A percentile compares a stretch with the other conserved stretches of the same genome.
These are phyloP conservation scores for Lactuca sativa DNA, from an alignment of 129 eudicot species.

Conservation along the genomic window DNA sequence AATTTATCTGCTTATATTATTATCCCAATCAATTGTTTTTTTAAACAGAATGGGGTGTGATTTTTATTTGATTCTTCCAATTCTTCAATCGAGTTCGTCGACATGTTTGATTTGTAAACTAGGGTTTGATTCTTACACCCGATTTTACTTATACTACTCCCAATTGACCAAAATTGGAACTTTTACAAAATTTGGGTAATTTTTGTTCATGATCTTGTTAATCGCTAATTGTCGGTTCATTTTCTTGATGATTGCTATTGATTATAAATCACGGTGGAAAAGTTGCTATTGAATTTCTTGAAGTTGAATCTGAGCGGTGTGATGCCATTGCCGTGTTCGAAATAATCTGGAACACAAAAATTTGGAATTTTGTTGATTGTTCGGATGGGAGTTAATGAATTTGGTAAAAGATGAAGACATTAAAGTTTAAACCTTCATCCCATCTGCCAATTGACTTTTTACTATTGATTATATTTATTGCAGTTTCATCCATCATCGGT, in stretches of 20 bases:
- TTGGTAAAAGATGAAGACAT: neutral
- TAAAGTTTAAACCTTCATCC: conserved; percentile 10
- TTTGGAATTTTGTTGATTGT: neutral
- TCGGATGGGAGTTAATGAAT: neutral
- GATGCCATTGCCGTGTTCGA: neutral
- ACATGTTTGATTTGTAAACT: conserved; percentile 2
- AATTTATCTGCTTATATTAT: neutral
- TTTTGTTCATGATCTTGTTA: conserved; percentile 10
- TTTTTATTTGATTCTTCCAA: neutral
- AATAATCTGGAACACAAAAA: neutral
- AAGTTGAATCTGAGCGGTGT: conserved; percentile 13
- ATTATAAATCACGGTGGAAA: neutral
- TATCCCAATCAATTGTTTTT: conserved; percentile 3
- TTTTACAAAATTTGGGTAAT: neutral
- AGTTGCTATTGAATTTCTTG: neutral
- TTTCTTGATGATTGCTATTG: neutral
- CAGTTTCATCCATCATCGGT: neutral
- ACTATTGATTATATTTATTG: neutral
- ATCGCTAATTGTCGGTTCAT: neutral
- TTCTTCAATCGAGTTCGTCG: neutral
- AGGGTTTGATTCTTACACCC: conserved; percentile 9
- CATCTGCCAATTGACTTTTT: neutral
- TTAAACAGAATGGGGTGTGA: neutral
- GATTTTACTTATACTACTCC: conserved; percentile 1
- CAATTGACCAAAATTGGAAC: neutral